These are phyloP conservation scores for Macrophomina phaseolina DNA, from an alignment of 2,329 filamentous ascomycete genomes.

Conservation along the genomic window DNA sequence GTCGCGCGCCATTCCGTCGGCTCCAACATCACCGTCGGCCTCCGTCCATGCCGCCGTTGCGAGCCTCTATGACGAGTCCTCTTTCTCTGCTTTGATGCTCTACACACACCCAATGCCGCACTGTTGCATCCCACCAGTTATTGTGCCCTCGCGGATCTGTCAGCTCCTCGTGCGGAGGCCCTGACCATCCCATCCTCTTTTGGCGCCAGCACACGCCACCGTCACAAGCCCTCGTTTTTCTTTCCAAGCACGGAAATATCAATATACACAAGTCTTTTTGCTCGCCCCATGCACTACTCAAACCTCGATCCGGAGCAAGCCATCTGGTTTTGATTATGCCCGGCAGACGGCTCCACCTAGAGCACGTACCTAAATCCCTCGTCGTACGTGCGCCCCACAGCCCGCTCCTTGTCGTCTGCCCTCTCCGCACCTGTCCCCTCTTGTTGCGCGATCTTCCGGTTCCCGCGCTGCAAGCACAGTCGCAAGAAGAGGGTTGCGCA, in stretches of 20 bases:
- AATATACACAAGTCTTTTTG: neutral
- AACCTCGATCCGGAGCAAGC: neutral
- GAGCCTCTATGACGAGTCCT: neutral
- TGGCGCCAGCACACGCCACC: neutral
- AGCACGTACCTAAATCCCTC: slow-evolving; percentile 13
- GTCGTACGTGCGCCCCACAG: slow-evolving; percentile 13
- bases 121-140: too few relatives aligned
- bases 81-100: too few relatives aligned
- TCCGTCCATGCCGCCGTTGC: neutral
- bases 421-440: neutral
- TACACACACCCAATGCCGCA: too few relatives aligned
- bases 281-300: neutral
- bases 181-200: neutral
- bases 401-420: slow-evolving; percentile 12
- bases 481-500: neutral
- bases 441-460: slow-evolving; percentile 18
- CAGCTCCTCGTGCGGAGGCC: neutral
- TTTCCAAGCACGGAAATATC: neutral
- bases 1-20: slow-evolving; percentile 8
- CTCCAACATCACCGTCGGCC: neutral
- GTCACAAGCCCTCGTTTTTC: neutral
- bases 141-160: too few relatives aligned
- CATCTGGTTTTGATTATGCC: neutral
- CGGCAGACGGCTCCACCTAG: slow-evolving; percentile 11
- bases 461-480: slow-evolving; percentile 15